These are phyloP conservation scores for Cicer judaicum DNA, from an alignment of 306 rosid genomes.

Conservation along the genomic window DNA sequence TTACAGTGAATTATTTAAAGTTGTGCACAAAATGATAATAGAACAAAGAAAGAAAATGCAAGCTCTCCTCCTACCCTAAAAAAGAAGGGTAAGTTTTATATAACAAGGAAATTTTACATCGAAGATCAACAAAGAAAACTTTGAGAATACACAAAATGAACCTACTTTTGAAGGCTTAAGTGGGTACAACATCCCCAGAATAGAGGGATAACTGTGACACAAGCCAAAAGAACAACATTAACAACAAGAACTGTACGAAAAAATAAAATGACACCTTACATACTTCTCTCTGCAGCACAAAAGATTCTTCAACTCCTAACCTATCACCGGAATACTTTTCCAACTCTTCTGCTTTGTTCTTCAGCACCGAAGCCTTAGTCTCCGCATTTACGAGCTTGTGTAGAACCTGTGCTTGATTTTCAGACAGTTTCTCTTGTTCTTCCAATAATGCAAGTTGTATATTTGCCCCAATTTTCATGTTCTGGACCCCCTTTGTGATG, in stretches of 20 bases:
- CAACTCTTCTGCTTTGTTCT: constrained; percentile 59
- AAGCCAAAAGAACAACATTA: constrained; percentile 59
- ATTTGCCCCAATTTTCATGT: constrained; percentile 50
- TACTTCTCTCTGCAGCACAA: constrained; percentile 59
- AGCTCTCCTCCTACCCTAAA: constrained; percentile 34
- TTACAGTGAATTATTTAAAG: constrained; percentile 33
- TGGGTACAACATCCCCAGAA: constrained; percentile 73
- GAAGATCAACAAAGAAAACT: constrained; percentile 43
- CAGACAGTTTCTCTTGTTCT: constrained; percentile 59
- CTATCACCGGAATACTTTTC: constrained; percentile 58
- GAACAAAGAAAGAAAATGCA: constrained; percentile 42
- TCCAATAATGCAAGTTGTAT: constrained; percentile 49
- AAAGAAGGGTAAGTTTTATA: constrained; percentile 44
- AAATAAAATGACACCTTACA: constrained; percentile 66
- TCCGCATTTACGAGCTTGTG: constrained; percentile 57
- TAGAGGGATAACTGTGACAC: constrained; percentile 55
- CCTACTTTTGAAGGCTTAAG: constrained; percentile 52
- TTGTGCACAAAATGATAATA: constrained; percentile 41
- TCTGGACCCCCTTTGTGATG: constrained; percentile 52
- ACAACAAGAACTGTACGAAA: constrained; percentile 58
- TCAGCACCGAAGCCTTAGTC: constrained; percentile 61
- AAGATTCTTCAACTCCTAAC: constrained; percentile 60
- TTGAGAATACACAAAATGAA: constrained; percentile 51
- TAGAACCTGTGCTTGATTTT: constrained; percentile 59
- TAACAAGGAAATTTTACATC: constrained; percentile 50